phyloP scores from a whole-genome alignment of 495 filamentous ascomycete species.

The Podospora pseudoanserina region DNA sequence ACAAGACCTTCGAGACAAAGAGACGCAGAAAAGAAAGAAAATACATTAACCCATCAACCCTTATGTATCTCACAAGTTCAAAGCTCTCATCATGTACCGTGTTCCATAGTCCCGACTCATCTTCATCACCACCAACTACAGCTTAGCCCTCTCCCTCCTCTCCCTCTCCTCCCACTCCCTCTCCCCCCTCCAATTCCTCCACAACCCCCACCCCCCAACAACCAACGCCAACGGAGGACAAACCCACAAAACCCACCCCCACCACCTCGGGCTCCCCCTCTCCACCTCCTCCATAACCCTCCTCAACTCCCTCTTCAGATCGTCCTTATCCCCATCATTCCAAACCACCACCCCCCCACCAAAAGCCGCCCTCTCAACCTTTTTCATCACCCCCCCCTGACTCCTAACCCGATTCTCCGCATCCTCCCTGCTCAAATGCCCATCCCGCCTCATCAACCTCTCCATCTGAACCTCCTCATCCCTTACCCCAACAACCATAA shows the following conservation, averaged over 20 bases:
- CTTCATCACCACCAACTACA: constrained; percentile 42
- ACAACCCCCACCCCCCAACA: constrained; percentile 62
- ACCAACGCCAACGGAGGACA: constrained; percentile 67
- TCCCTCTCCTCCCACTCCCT: constrained; percentile 65
- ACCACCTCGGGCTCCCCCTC: constrained; percentile 67
- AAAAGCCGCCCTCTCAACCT: constrained; percentile 67
- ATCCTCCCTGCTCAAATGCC: constrained; percentile 68
- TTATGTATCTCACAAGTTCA: background rate
- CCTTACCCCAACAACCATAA: constrained; percentile 78
- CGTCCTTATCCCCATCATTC: constrained; percentile 74
- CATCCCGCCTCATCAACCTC: constrained; percentile 67
- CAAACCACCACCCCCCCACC: constrained; percentile 72
- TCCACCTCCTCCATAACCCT: constrained; percentile 59
- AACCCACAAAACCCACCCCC: constrained; percentile 69
- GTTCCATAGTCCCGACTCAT: background rate
- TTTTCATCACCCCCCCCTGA: constrained; percentile 78
- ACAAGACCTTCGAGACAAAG: background rate
- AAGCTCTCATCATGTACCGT: background rate
- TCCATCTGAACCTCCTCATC: constrained; percentile 75
- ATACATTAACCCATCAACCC: background rate
- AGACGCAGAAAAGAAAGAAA: background rate
- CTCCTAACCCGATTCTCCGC: constrained; percentile 76
- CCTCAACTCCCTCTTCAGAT: constrained; percentile 61
- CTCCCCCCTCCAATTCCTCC: constrained; percentile 62
- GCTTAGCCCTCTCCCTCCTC: constrained; percentile 62